A percentile compares a stretch with the other conserved stretches of the same genome.
These are phyloP conservation scores for Raphanus sativus DNA, from an alignment of 345 rosid genomes.

Conservation along the genomic window DNA sequence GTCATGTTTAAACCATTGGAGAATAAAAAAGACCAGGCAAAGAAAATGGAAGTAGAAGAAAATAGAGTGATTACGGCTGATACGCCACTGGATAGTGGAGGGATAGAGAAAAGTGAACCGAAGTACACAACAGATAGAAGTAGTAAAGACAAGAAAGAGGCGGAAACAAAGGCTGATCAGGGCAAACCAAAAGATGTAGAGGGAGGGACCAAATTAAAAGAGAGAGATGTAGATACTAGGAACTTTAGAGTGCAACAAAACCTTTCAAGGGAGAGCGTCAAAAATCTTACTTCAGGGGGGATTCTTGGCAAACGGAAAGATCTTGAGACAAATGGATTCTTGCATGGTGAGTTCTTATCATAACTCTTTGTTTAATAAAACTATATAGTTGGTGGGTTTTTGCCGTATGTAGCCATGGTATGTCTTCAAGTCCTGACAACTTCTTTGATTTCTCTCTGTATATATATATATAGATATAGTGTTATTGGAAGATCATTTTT, in stretches of 20 bases:
- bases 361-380: no score
- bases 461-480: neutral
- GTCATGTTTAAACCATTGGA: conserved; percentile 45
- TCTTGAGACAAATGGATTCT: conserved; percentile 55
- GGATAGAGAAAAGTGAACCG: conserved; percentile 43
- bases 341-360: conserved; percentile 69
- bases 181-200: conserved; percentile 42
- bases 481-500: neutral
- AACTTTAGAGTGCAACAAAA: neutral
- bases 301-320: conserved; percentile 62
- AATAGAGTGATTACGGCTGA: conserved; percentile 37
- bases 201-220: conserved; percentile 33
- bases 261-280: conserved; percentile 19
- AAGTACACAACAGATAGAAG: conserved; percentile 40
- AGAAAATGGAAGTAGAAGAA: conserved; percentile 42
- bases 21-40: conserved; percentile 42
- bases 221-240: conserved; percentile 22
- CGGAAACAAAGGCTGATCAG: conserved; percentile 31
- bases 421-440: conserved; percentile 4
- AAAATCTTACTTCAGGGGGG: conserved; percentile 32
- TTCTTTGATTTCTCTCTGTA: neutral
- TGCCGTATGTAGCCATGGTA: neutral
- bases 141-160: conserved; percentile 48
- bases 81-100: conserved; percentile 39
- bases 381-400: neutral